phyloP scores from a whole-genome alignment of 176 grass and related monocot genomes.

The Pontederia crassipes region DNA sequence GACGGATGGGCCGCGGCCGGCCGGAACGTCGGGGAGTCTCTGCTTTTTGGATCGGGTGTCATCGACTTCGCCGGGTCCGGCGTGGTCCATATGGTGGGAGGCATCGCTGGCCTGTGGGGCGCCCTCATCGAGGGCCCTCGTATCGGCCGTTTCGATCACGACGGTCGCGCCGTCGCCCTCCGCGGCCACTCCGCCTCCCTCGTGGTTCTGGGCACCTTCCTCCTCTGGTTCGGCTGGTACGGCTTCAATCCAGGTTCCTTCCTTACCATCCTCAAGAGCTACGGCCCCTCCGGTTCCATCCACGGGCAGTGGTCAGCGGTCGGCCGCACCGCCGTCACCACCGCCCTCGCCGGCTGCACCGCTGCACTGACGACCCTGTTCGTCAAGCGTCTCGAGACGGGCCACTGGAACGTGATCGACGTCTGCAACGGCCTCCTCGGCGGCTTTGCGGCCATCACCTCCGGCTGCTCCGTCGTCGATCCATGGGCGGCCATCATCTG shows the following conservation, averaged over 20 bases:
- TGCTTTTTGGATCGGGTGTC: background rate
- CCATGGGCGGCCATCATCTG: slow-evolving; percentile 12
- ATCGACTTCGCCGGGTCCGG: slow-evolving; percentile 13
- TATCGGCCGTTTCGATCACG: slow-evolving; percentile 9
- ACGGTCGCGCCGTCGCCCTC: background rate
- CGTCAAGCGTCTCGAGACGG: slow-evolving; percentile 1
- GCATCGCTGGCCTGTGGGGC: background rate
- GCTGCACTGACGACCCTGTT: slow-evolving; percentile 10
- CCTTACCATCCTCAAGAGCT: background rate
- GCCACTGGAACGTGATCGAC: slow-evolving; percentile 6
- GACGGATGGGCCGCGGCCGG: slow-evolving; percentile 5
- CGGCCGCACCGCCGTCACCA: slow-evolving; percentile 11
- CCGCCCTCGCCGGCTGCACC: slow-evolving; percentile 7
- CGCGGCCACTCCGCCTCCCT: slow-evolving; percentile 11
- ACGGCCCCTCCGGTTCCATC: slow-evolving; percentile 2
- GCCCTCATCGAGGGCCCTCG: slow-evolving; percentile 9
- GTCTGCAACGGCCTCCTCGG: slow-evolving; percentile 15
- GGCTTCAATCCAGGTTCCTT: slow-evolving; percentile 8
- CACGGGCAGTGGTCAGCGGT: slow-evolving; percentile 10
- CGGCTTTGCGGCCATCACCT: slow-evolving; percentile 8
- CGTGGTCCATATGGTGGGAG: slow-evolving; percentile 8
- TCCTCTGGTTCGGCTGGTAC: slow-evolving; percentile 15
- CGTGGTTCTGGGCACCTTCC: slow-evolving; percentile 7
- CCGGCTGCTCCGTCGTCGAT: slow-evolving; percentile 9
- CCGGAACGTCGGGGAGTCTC: background rate